Conservation (phyloP, 2,329 filamentous ascomycete genomes). For the Verruconis gallopava region DNA sequence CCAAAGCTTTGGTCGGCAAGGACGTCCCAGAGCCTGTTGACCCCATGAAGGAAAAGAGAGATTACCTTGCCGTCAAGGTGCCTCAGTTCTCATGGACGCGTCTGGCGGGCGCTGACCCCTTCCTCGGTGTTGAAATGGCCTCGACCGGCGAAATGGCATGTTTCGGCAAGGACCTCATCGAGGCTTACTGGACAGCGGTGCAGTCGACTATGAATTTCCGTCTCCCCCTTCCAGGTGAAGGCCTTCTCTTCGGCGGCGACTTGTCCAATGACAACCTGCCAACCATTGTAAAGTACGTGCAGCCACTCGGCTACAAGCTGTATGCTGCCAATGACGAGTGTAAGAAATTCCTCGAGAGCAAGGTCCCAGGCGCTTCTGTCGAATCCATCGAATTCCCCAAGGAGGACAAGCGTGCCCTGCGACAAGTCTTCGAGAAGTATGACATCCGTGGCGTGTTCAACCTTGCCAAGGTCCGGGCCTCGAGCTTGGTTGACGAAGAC, state of each 20-base stretch:
- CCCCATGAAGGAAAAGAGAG: slow-evolving; percentile 75
- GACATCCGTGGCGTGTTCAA: slow-evolving; percentile 95
- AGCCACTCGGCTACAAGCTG: slow-evolving; percentile 87
- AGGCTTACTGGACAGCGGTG: slow-evolving; percentile 94
- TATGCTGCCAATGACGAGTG: slow-evolving; percentile 72
- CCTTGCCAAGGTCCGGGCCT: slow-evolving; percentile 69
- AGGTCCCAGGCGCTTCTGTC: slow-evolving; percentile 40
- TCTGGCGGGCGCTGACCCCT: slow-evolving; percentile 91
- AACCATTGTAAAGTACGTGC: slow-evolving; percentile 72
- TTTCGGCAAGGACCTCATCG: slow-evolving; percentile 89
- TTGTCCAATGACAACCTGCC: slow-evolving; percentile 56
- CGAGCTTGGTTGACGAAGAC: slow-evolving; percentile 79
- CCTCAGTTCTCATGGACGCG: slow-evolving; percentile 99
- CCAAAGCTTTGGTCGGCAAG: slow-evolving; percentile 77
- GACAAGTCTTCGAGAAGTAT: slow-evolving; percentile 94
- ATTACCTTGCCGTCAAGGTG: slow-evolving; percentile 94
- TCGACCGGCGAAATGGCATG: slow-evolving; percentile 97
- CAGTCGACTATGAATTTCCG: slow-evolving; percentile 99
- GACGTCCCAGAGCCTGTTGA: slow-evolving; percentile 75
- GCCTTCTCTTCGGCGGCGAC: slow-evolving; percentile 88
- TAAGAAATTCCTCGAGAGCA: slow-evolving; percentile 67
- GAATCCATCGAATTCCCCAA: slow-evolving; percentile 95
- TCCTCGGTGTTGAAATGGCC: slow-evolving; percentile 95
- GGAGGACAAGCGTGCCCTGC: slow-evolving; percentile 85
- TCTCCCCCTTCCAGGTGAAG: slow-evolving; percentile 84